Evolutionary conservation across 176 grass and related monocot species (phyloP).

Genomic region (Triticum urartu): DNA sequence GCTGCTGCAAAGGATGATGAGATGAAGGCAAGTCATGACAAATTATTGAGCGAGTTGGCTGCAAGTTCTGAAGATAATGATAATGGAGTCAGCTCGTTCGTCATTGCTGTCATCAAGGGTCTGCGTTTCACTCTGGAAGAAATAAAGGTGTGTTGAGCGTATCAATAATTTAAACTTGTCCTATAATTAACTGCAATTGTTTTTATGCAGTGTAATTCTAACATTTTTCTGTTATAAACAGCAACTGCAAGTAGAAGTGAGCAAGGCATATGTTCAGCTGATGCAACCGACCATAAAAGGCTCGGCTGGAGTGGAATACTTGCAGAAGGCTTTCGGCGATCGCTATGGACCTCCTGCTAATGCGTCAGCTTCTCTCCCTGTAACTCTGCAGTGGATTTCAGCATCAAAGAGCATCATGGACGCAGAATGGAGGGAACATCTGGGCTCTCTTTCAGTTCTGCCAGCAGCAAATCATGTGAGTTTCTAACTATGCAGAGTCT

Average conservation of each 20-base stretch:
- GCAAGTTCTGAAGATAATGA: constrained; percentile 51
- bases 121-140: constrained; percentile 87
- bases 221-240: constrained; percentile 38
- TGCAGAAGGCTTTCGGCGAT: constrained; percentile 85
- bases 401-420: constrained; percentile 29
- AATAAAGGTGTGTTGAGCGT: constrained; percentile 58
- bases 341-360: constrained; percentile 52
- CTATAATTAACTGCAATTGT: not conserved
- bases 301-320: constrained; percentile 75
- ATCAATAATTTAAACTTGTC: constrained; percentile 3
- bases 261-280: constrained; percentile 68
- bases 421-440: constrained; percentile 75
- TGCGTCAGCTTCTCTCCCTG: constrained; percentile 52
- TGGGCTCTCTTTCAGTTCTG: constrained; percentile 42
- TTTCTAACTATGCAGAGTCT: not conserved
- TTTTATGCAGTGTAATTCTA: not conserved
- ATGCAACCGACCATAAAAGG: constrained; percentile 78
- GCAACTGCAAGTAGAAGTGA: constrained; percentile 77
- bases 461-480: constrained; percentile 53
- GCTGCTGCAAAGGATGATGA: constrained; percentile 72
- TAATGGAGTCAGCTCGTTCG: constrained; percentile 53
- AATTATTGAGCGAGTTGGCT: constrained; percentile 63
- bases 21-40: constrained; percentile 65
- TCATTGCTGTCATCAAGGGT: constrained; percentile 71
- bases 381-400: constrained; percentile 56